phyloP scores from a whole-genome alignment of 805 yeast genomes.

The Diddensiella santjacobensis region DNA sequence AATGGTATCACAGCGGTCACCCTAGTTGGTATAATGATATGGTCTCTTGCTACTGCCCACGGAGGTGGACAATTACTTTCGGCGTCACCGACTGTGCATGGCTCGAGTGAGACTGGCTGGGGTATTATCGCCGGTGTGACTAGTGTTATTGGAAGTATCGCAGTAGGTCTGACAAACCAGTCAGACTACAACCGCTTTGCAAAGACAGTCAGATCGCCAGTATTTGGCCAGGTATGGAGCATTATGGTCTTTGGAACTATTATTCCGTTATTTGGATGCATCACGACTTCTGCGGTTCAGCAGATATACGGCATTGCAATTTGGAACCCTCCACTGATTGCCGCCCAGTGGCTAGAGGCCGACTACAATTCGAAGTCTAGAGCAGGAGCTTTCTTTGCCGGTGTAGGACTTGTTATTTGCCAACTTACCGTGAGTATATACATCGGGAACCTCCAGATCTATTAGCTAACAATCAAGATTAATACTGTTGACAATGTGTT shows the following conservation, averaged over 20 bases:
- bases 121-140: constrained; percentile 40
- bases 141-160: constrained; percentile 39
- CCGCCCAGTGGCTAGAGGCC: constrained; percentile 38
- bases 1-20: constrained; percentile 39
- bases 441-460: too few species aligned
- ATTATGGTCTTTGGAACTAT: constrained; percentile 39
- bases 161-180: constrained; percentile 41
- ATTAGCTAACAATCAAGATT: too few species aligned
- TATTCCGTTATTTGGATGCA: constrained; percentile 45
- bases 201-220: constrained; percentile 35
- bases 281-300: constrained; percentile 43
- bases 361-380: constrained; percentile 39
- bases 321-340: constrained; percentile 46
- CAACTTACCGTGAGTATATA: too few species aligned
- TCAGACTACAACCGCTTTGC: constrained; percentile 44
- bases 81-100: constrained; percentile 27
- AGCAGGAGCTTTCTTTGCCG: constrained; percentile 47
- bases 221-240: constrained; percentile 39
- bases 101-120: constrained; percentile 36
- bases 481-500: constrained; percentile 38
- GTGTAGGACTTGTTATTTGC: constrained; percentile 24
- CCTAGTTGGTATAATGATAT: constrained; percentile 23
- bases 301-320: constrained; percentile 39
- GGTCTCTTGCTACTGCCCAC: constrained; percentile 26
- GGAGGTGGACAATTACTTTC: constrained; percentile 24